These are phyloP conservation scores for Arachnomyces sp. DNA, from an alignment of 2,329 filamentous ascomycete genomes.

Conservation along the genomic window DNA sequence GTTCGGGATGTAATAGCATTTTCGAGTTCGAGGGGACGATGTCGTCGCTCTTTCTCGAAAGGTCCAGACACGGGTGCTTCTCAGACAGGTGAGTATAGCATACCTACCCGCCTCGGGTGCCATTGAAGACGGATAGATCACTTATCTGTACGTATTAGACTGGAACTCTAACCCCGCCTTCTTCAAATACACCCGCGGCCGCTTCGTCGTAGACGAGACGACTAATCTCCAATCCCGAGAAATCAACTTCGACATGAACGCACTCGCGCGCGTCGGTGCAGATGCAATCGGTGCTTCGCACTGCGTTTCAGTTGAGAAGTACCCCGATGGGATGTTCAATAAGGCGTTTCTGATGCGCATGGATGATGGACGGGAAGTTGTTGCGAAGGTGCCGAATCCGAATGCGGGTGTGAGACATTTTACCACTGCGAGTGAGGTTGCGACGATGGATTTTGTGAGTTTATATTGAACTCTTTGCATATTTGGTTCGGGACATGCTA, in stretches of 20 bases:
- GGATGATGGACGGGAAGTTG: slow-evolving; percentile 8
- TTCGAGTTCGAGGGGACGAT: no score
- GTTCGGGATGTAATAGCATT: no score
- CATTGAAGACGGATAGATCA: no score
- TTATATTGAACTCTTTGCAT: neutral
- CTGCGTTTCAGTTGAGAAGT: slow-evolving; percentile 6
- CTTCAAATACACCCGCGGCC: slow-evolving; percentile 23
- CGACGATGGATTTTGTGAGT: slow-evolving; percentile 4
- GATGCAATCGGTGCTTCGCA: neutral
- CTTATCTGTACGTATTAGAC: no score
- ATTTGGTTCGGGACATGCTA: slow-evolving; percentile 10
- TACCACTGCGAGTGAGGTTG: slow-evolving; percentile 1
- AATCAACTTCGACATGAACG: slow-evolving; percentile 4
- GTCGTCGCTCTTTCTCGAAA: no score
- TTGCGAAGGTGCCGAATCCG: slow-evolving; percentile 9
- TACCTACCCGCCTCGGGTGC: no score
- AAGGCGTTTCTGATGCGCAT: slow-evolving; percentile 17
- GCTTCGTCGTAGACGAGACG: slow-evolving; percentile 20
- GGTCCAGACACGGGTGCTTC: no score
- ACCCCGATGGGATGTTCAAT: slow-evolving; percentile 10
- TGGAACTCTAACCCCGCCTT: slow-evolving; percentile 22
- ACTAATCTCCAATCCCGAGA: slow-evolving; percentile 15
- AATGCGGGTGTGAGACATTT: slow-evolving; percentile 3
- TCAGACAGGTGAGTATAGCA: no score
- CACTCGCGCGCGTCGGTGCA: slow-evolving; percentile 1